A percentile compares a stretch with the other conserved stretches of the same genome.
Evolutionary conservation across 441 rosid species (phyloP).

Genomic region (Gossypium aridum): DNA sequence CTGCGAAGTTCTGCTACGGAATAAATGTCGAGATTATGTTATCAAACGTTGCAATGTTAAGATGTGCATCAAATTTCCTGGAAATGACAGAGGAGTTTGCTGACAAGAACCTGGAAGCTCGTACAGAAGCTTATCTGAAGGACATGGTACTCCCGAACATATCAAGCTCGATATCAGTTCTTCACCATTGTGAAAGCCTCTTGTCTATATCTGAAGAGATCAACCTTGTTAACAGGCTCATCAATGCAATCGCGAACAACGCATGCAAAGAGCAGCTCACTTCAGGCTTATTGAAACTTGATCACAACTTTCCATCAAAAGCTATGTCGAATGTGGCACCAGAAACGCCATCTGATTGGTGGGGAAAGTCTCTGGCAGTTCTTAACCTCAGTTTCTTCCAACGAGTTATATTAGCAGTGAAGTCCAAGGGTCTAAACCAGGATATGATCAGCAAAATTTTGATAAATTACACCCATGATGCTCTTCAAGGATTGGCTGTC

Average conservation of each 20-base stretch:
- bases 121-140: slow-evolving; percentile 57
- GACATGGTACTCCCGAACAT: slow-evolving; percentile 62
- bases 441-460: slow-evolving; percentile 90
- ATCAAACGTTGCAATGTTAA: slow-evolving; percentile 62
- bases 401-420: slow-evolving; percentile 69
- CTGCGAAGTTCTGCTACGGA: slow-evolving; percentile 95
- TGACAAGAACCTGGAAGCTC: slow-evolving; percentile 61
- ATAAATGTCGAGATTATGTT: slow-evolving; percentile 56
- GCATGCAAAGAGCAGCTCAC: slow-evolving; percentile 96
- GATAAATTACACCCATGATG: slow-evolving; percentile 71
- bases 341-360: slow-evolving; percentile 82
- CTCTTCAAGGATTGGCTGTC: slow-evolving; percentile 61
- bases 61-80: slow-evolving; percentile 68
- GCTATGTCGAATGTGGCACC: slow-evolving; percentile 37
- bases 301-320: slow-evolving; percentile 53
- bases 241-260: slow-evolving; percentile 67
- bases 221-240: slow-evolving; percentile 55
- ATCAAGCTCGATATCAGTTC: slow-evolving; percentile 57
- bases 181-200: slow-evolving; percentile 70
- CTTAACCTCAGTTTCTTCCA: slow-evolving; percentile 80
- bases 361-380: slow-evolving; percentile 78
- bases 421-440: slow-evolving; percentile 87
- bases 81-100: slow-evolving; percentile 86
- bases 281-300: slow-evolving; percentile 81
- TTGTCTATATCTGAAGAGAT: slow-evolving; percentile 69